Evolutionary conservation across 2,329 filamentous ascomycete genomes (phyloP).

Genomic region (Metarhizium robertsii): DNA sequence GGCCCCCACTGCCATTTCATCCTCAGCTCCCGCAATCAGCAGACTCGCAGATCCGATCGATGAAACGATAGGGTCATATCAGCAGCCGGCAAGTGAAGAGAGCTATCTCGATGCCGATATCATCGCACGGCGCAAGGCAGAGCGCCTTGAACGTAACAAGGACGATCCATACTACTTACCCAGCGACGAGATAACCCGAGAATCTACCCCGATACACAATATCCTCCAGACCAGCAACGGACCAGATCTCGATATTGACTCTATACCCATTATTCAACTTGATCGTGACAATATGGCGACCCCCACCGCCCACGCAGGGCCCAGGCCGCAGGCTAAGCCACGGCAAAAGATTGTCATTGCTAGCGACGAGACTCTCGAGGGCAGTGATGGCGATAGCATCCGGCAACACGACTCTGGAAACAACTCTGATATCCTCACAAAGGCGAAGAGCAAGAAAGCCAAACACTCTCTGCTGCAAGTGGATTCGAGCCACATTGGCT

Average conservation of each 20-base stretch:
- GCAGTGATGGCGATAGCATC: slow-evolving; percentile 36
- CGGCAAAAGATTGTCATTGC: slow-evolving; percentile 58
- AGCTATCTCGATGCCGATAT: slow-evolving; percentile 65
- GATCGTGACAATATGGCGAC: slow-evolving; percentile 53
- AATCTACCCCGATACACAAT: slow-evolving; percentile 69
- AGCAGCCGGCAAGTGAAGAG: slow-evolving; percentile 48
- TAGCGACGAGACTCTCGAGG: slow-evolving; percentile 62
- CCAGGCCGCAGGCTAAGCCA: slow-evolving; percentile 29
- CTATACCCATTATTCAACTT: slow-evolving; percentile 92
- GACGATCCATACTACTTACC: slow-evolving; percentile 95
- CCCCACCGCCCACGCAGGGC: slow-evolving; percentile 19
- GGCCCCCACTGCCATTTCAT: slow-evolving; percentile 40
- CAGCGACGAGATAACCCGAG: slow-evolving; percentile 42
- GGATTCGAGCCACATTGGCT: slow-evolving; percentile 72
- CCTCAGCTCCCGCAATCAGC: slow-evolving; percentile 42
- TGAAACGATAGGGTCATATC: slow-evolving; percentile 44
- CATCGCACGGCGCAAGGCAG: slow-evolving; percentile 61
- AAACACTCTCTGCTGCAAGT: slow-evolving; percentile 68
- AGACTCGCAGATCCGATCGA: slow-evolving; percentile 42
- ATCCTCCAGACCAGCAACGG: slow-evolving; percentile 66
- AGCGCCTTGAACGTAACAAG: slow-evolving; percentile 71
- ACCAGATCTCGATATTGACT: slow-evolving; percentile 78
- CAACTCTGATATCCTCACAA: slow-evolving; percentile 35
- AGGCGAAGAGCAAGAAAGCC: slow-evolving; percentile 37
- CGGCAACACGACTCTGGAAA: slow-evolving; percentile 46